Percentiles rank a stretch among this genome's conserved stretches.
phyloP scores from a whole-genome alignment of 2,329 filamentous ascomycete genomes.

The Epichloe bromicola region DNA sequence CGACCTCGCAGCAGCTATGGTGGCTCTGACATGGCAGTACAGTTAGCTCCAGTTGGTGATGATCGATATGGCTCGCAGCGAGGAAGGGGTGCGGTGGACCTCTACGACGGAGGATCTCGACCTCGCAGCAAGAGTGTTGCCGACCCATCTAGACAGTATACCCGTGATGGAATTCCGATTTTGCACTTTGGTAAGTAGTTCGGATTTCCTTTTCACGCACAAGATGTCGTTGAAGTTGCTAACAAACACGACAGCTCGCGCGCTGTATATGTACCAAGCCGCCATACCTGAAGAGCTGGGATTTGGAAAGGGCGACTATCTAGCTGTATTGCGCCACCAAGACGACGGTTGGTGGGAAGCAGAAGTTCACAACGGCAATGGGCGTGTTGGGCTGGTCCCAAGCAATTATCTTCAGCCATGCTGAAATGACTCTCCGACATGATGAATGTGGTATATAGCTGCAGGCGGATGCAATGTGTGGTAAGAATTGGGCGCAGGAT shows the following conservation, averaged over 20 bases:
- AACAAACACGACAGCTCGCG: conserved; percentile 52
- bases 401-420: conserved; percentile 53
- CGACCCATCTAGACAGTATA: conserved; percentile 70
- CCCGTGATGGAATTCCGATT: conserved; percentile 73
- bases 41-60: conserved; percentile 45
- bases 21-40: conserved; percentile 50
- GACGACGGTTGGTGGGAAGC: conserved; percentile 99
- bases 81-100: conserved; percentile 40
- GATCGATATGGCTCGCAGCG: conserved; percentile 47
- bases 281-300: conserved; percentile 91
- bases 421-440: conserved; percentile 11
- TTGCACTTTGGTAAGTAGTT: conserved; percentile 76
- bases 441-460: conserved; percentile 4
- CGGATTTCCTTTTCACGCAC: conserved; percentile 12
- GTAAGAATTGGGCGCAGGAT: neutral
- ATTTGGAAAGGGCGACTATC: conserved; percentile 82
- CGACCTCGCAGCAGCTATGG: conserved; percentile 39
- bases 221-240: neutral
- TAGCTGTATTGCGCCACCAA: conserved; percentile 80
- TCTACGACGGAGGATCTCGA: conserved; percentile 40
- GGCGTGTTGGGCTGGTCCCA: conserved; percentile 47
- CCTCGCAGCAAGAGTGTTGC: conserved; percentile 73
- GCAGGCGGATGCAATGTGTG: neutral
- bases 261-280: conserved; percentile 86
- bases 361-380: conserved; percentile 62